Evolutionary conservation across 2,329 filamentous ascomycete species (phyloP).

Genomic region (Sporothrix euskadiensis): DNA sequence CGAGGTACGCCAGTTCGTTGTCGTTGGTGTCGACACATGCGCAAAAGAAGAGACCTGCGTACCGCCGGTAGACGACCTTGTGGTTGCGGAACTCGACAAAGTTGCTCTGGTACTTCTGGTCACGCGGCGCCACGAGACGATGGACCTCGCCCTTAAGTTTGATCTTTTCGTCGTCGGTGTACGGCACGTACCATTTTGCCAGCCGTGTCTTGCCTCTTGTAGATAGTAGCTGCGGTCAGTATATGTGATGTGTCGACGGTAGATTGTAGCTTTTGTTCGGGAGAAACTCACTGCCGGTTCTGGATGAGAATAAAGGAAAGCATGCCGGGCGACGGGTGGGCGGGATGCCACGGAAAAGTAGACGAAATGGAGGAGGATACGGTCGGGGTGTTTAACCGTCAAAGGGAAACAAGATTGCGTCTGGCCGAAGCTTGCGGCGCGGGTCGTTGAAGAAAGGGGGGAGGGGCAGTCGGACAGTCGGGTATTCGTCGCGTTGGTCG

Average conservation of each 20-base stretch:
- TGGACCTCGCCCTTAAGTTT: slow-evolving; percentile 99
- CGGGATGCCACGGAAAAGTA: background rate
- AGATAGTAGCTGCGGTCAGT: too few species aligned
- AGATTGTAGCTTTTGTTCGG: background rate
- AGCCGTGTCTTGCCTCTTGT: slow-evolving; percentile 92
- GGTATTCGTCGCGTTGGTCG: slow-evolving; percentile 13
- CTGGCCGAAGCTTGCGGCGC: background rate
- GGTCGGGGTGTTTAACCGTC: background rate
- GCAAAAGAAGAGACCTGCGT: slow-evolving; percentile 98
- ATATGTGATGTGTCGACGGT: too few species aligned
- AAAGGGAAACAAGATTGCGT: background rate
- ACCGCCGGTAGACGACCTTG: slow-evolving; percentile 96
- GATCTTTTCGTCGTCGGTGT: slow-evolving; percentile 98
- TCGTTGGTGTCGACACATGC: slow-evolving; percentile 98
- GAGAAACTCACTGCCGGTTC: slow-evolving; percentile 69
- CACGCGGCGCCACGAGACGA: slow-evolving; percentile 92
- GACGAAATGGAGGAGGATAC: background rate
- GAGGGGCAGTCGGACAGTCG: background rate
- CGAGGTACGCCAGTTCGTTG: slow-evolving; percentile 94
- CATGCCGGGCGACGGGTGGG: slow-evolving; percentile 43
- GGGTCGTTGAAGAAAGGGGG: background rate
- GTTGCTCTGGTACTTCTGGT: slow-evolving; percentile 99
- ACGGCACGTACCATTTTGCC: slow-evolving; percentile 98
- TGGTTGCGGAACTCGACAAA: slow-evolving; percentile 96
- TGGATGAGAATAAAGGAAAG: slow-evolving; percentile 89